These are phyloP conservation scores for Clarireedia sp. DNA, from an alignment of 2,329 filamentous ascomycete genomes.

Conservation along the genomic window DNA sequence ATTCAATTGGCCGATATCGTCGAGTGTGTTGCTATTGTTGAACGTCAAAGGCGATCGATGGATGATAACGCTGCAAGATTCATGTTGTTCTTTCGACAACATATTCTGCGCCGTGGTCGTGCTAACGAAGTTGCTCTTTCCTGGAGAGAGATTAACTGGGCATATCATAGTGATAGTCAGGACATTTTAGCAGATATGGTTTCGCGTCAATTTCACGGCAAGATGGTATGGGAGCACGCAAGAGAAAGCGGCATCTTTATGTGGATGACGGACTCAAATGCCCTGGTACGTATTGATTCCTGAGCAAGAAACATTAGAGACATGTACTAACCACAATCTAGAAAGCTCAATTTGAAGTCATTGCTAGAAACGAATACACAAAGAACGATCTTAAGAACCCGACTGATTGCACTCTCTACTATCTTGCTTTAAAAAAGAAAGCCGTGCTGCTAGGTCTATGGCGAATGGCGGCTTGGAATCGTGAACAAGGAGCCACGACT, in stretches of 20 bases:
- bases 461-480: conserved; percentile 88
- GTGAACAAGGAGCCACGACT: conserved; percentile 74
- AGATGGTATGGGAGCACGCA: conserved; percentile 77
- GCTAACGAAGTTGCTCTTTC: conserved; percentile 58
- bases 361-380: conserved; percentile 90
- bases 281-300: conserved; percentile 54
- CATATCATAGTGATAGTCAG: conserved; percentile 76
- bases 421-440: conserved; percentile 87
- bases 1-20: conserved; percentile 78
- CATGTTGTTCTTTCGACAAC: conserved; percentile 78
- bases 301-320: conserved; percentile 1
- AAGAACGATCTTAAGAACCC: conserved; percentile 82
- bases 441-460: conserved; percentile 82
- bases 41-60: conserved; percentile 79
- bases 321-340: conserved; percentile 29
- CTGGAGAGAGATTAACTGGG: conserved; percentile 79
- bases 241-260: conserved; percentile 85
- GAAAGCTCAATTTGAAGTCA: conserved; percentile 75
- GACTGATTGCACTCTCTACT: conserved; percentile 83
- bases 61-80: conserved; percentile 86
- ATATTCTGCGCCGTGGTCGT: conserved; percentile 61
- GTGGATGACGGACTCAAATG: conserved; percentile 75
- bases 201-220: conserved; percentile 68
- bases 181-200: conserved; percentile 85
- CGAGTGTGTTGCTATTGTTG: conserved; percentile 75